Conservation (phyloP, 148 eudicot species). For the Rhododendron henanense region DNA sequence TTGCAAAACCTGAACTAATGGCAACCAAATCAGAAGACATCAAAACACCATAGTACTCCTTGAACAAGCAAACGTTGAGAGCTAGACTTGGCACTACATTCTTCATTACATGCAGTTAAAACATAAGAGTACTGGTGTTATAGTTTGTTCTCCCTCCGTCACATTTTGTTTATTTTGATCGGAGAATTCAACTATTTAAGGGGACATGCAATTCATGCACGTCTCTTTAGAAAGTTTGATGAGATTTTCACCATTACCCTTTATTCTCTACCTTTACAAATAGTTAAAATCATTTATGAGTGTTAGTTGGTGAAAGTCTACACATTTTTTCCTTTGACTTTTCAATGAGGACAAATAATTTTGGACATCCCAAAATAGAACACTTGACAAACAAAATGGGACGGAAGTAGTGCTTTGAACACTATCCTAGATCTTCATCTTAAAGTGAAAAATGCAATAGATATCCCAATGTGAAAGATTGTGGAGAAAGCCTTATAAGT, state of each 20-base stretch:
- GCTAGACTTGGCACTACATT: neutral
- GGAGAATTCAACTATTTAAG: neutral
- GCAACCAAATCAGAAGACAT: neutral
- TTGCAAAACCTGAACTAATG: neutral
- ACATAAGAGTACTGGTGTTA: neutral
- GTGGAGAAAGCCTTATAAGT: neutral
- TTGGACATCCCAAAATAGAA: neutral
- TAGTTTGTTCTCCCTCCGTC: neutral
- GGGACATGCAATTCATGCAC: neutral
- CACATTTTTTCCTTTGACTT: no score
- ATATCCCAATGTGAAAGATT: neutral
- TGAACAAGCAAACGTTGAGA: neutral
- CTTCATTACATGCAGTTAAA: conserved; percentile 1
- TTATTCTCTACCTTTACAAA: neutral
- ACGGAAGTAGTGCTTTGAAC: neutral
- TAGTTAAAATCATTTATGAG: neutral
- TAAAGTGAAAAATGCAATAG: neutral
- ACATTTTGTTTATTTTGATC: neutral
- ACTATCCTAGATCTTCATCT: neutral
- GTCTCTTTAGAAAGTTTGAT: neutral
- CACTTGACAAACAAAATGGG: neutral
- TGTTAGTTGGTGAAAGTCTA: neutral
- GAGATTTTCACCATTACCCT: neutral
- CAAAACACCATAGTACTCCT: neutral
- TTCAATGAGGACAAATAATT: neutral